Conservation (phyloP, 768 basidiomycete species). For the Rhodotorula sphaerocarpa region DNA sequence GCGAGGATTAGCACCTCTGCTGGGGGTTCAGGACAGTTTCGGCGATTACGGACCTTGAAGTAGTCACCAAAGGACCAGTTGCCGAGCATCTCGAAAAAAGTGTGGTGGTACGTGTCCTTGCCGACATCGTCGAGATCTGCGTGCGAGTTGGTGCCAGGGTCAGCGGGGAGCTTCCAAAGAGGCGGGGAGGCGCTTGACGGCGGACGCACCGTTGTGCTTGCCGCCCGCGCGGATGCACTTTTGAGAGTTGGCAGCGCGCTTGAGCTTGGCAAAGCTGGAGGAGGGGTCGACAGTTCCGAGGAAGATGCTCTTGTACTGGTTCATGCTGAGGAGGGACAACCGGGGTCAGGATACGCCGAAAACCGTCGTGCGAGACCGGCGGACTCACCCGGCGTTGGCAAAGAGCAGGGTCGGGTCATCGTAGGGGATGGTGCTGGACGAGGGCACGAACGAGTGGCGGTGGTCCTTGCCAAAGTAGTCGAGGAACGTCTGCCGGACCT, state of each 20-base stretch:
- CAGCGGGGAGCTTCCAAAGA: not conserved
- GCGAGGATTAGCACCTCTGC: no score
- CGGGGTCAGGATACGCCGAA: no score
- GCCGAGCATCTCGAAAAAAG: constrained; percentile 89
- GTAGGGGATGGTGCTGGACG: constrained; percentile 86
- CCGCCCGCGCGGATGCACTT: constrained; percentile 98
- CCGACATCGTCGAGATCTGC: constrained; percentile 97
- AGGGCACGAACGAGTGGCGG: constrained; percentile 80
- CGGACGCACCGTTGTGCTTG: constrained; percentile 79
- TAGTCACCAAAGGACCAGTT: constrained; percentile 99
- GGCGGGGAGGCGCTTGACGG: not conserved
- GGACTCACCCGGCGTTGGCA: constrained; percentile 76
- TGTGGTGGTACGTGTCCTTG: constrained; percentile 83
- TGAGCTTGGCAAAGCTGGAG: constrained; percentile 80
- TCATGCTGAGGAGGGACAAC: constrained; percentile 42
- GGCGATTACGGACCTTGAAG: constrained; percentile 65
- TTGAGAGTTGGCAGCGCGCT: constrained; percentile 89
- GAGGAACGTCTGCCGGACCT: constrained; percentile 82
- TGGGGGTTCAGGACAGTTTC: not conserved
- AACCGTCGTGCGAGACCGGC: no score
- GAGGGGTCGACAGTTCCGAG: constrained; percentile 95
- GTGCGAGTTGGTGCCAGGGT: not conserved
- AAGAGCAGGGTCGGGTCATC: constrained; percentile 97
- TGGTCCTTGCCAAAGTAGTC: constrained; percentile 60
- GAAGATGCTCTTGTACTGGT: constrained; percentile 90